Conservation (phyloP, 2,329 filamentous ascomycete species). For the Elsinoe necatrix region DNA sequence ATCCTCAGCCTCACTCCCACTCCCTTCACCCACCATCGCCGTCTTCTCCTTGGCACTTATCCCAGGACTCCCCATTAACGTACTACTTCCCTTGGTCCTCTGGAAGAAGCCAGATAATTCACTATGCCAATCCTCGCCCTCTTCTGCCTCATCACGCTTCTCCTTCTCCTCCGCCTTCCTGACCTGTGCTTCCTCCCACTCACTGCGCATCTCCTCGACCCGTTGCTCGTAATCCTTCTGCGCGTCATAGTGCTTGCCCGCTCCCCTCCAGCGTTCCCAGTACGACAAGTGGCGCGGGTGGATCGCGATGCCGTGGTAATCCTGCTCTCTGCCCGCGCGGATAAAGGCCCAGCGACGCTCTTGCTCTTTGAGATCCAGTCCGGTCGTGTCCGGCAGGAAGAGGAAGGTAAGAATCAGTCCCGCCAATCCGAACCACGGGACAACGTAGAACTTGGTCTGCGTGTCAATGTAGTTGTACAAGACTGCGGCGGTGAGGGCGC, state of each 20-base stretch:
- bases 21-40: not conserved
- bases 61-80: not conserved
- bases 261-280: constrained; percentile 75
- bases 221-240: constrained; percentile 74
- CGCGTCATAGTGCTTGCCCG: constrained; percentile 75
- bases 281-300: constrained; percentile 80
- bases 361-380: constrained; percentile 93
- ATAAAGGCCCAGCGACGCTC: constrained; percentile 90
- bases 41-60: constrained; percentile 2
- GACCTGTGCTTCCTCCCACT: constrained; percentile 49
- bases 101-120: constrained; percentile 48
- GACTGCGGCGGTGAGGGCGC: constrained; percentile 76
- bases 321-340: constrained; percentile 62
- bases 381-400: constrained; percentile 94
- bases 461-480: constrained; percentile 92
- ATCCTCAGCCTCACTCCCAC: constrained; percentile 2
- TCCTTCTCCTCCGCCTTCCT: constrained; percentile 45
- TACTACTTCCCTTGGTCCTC: constrained; percentile 33
- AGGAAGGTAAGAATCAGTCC: constrained; percentile 75
- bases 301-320: constrained; percentile 90
- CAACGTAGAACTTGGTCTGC: constrained; percentile 78
- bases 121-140: constrained; percentile 37
- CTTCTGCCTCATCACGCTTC: constrained; percentile 31
- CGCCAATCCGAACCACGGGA: constrained; percentile 88
- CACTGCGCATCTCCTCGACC: constrained; percentile 67